Conservation (phyloP, 208 protist species). For the Crithidia thermophila region DNA sequence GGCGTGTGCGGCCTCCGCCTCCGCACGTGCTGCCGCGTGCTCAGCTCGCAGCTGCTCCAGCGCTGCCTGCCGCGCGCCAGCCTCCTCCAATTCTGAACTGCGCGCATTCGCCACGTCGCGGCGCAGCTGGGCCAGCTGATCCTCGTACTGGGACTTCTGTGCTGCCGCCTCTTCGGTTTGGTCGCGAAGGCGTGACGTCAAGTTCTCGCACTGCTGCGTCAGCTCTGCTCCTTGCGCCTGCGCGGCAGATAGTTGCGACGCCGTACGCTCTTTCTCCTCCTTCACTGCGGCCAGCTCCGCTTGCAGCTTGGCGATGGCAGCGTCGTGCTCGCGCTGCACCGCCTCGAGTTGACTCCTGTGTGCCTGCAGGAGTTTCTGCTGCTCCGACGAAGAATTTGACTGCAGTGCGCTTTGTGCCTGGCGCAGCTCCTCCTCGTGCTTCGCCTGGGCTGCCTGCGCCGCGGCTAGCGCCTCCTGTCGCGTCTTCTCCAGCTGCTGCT, state of each 20-base stretch:
- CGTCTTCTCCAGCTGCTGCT: neutral
- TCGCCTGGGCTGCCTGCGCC: constrained; percentile 9
- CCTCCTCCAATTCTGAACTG: constrained; percentile 6
- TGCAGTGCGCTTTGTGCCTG: constrained; percentile 10
- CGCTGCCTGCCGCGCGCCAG: constrained; percentile 13
- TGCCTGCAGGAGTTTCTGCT: constrained; percentile 16
- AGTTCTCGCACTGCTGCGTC: constrained; percentile 16
- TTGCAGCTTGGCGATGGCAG: constrained; percentile 23
- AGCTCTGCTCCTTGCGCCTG: constrained; percentile 2
- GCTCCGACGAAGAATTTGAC: constrained; percentile 8
- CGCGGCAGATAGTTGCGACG: neutral
- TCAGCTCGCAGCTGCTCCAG: constrained; percentile 27
- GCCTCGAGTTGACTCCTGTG: constrained; percentile 35
- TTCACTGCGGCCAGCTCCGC: constrained; percentile 12
- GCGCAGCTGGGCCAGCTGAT: constrained; percentile 25
- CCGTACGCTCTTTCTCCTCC: constrained; percentile 4
- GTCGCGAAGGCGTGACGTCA: constrained; percentile 8
- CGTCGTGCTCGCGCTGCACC: constrained; percentile 22
- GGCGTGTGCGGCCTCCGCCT: constrained; percentile 21
- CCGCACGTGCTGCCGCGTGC: constrained; percentile 9
- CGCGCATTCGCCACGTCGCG: constrained; percentile 20
- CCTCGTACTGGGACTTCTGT: constrained; percentile 32
- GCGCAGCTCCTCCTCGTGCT: constrained; percentile 21
- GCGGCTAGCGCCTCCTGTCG: neutral
- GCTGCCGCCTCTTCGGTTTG: constrained; percentile 18